Evolutionary conservation across 1,284 basidiomycete genomes (phyloP), one percentile per base, ranked within the genome.

Genomic region (Heterobasidion occidentale): DNA sequence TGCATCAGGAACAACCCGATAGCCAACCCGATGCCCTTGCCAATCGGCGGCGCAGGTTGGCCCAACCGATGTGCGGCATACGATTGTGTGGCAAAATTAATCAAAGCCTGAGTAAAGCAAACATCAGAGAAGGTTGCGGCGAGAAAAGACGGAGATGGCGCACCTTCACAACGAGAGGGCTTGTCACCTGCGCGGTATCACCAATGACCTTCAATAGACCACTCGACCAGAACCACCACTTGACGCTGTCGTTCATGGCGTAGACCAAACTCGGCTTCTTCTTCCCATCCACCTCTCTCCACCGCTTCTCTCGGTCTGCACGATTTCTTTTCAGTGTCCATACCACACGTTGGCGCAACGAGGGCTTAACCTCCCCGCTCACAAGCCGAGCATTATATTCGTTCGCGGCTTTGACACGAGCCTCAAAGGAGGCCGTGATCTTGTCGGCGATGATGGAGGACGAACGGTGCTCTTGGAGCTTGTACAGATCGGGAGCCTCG

Each of bases 401-500:
- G 0, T 77, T 76, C 0, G 90, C 92, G 50, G 75, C 71, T 55
- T 71, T 71, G 34, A 75, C 72, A 6, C 90, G 79, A 14, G 73
- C 70, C 45, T 86, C 81, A 68, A 88, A 95, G 1, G 86, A 86
- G 1, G 69, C 70, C 27, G 78, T 71, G 36, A 97, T 87, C 45
- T 73, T 74, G 7, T 80, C 73, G 1, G 89, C 85, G 50, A 94
- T 80, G 14, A 73, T 63, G 2, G 75, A 74, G 0, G 88, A 76
- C 4, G 78, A 74, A 19, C 80, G 80, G 14, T 84, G 73, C 51
- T 83, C 78, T 59, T 86, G 84, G 48, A 95, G 81, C 67, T 83
- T 87, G 78, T 88, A 95, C n/a, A 96, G 75, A 70, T 97, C 94
- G 0, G 85, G 74, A 0, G 86, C 83, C 67, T 94, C 88, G 5